Percentiles rank a stretch among this genome's conserved stretches.
These are phyloP conservation scores for Lichtheimia ornata DNA, from an alignment of 371 early-diverging fungal genomes.

Conservation along the genomic window DNA sequence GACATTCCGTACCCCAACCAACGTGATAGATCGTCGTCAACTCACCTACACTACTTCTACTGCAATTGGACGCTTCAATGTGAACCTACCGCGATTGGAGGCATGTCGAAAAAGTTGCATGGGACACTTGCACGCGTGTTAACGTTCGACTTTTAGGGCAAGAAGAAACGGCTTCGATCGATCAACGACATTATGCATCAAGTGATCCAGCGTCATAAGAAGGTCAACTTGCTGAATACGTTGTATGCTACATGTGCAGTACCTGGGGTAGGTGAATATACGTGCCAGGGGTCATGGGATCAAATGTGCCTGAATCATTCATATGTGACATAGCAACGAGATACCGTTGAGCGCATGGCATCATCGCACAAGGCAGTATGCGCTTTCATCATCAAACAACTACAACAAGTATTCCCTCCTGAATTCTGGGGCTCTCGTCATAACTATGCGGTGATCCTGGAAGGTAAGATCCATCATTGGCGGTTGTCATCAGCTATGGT, in stretches of 20 bases:
- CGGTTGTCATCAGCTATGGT: background rate
- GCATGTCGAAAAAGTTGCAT: too few relatives aligned
- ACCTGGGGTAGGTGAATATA: background rate
- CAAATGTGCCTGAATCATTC: too few relatives aligned
- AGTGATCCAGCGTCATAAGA: background rate
- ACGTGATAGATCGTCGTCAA: too few relatives aligned
- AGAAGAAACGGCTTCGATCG: background rate
- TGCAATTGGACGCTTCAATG: too few relatives aligned
- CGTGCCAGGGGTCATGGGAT: too few relatives aligned
- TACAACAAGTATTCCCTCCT: slow-evolving; percentile 50
- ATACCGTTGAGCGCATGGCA: too few relatives aligned
- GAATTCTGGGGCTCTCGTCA: slow-evolving; percentile 54
- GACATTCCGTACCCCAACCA: too few relatives aligned
- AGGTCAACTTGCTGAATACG: background rate
- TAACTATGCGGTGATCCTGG: slow-evolving; percentile 44
- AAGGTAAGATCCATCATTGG: slow-evolving; percentile 29
- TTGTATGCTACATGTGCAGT: background rate
- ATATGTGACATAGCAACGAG: too few relatives aligned
- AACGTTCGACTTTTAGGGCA: background rate
- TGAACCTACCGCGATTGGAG: too few relatives aligned
- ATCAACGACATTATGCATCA: background rate
- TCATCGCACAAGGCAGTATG: background rate
- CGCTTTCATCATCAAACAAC: slow-evolving; percentile 11
- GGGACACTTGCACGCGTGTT: too few relatives aligned
- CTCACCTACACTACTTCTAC: too few relatives aligned